Evolutionary conservation across 495 filamentous ascomycete genomes (phyloP).

Genomic region (Venustampulla echinocandica): DNA sequence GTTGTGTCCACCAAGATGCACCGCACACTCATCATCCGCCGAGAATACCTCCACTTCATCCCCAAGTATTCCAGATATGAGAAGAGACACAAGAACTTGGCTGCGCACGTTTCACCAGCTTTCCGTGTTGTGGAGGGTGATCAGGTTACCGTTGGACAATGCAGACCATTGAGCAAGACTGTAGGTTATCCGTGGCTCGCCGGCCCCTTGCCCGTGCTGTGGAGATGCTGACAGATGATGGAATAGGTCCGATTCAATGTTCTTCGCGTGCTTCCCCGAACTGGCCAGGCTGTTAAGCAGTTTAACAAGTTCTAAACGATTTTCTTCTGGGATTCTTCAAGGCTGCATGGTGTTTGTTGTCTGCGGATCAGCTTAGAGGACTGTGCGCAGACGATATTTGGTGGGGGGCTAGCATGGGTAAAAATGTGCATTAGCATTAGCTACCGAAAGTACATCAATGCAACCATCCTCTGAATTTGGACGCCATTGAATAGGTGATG

Average conservation of each 20-base stretch:
- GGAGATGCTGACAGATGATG: constrained; percentile 16
- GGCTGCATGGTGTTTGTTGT: constrained; percentile 18
- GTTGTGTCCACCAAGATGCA: constrained; percentile 99
- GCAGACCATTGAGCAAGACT: constrained; percentile 96
- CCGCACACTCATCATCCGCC: constrained; percentile 96
- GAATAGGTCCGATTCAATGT: constrained; percentile 95
- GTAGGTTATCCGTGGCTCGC: constrained; percentile 47
- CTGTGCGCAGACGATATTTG: constrained; percentile 16
- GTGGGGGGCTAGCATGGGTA: constrained; percentile 9
- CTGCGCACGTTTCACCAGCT: constrained; percentile 95
- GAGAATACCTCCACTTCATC: constrained; percentile 99
- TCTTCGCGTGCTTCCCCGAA: constrained; percentile 90
- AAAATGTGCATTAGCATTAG: constrained; percentile 21
- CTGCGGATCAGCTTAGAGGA: constrained; percentile 17
- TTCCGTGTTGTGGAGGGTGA: constrained; percentile 99
- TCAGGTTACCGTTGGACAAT: constrained; percentile 97
- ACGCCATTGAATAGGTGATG: no score
- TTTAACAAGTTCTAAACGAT: constrained; percentile 89
- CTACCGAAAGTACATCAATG: constrained; percentile 18
- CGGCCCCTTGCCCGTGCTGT: background rate
- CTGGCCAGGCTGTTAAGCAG: constrained; percentile 92
- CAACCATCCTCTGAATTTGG: constrained; percentile 17
- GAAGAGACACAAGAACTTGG: constrained; percentile 99
- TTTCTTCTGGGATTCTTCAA: constrained; percentile 20
- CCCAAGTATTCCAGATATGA: constrained; percentile 99